A percentile compares a stretch with the other conserved stretches of the same genome.
Conservation (phyloP, 148 eudicot genomes). For the Cornus kousa region DNA sequence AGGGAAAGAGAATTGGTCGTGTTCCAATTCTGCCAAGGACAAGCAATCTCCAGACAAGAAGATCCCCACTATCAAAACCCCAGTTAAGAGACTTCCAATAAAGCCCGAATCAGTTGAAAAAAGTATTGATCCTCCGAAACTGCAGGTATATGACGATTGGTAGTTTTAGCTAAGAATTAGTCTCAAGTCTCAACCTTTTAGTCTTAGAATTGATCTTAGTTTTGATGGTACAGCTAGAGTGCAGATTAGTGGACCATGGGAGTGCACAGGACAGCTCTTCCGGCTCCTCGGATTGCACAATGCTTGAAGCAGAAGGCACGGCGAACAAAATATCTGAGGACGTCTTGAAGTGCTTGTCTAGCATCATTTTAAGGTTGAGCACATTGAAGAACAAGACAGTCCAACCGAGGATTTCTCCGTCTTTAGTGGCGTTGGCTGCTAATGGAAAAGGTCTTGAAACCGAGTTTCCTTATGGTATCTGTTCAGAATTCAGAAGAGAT, state of each 20-base stretch:
- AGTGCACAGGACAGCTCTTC: constrained; percentile 47
- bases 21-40: constrained; percentile 25
- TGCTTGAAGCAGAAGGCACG: constrained; percentile 40
- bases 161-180: not conserved
- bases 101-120: constrained; percentile 41
- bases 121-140: constrained; percentile 24
- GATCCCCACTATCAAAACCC: constrained; percentile 23
- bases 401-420: constrained; percentile 36
- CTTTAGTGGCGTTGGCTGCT: constrained; percentile 33
- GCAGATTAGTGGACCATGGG: constrained; percentile 30
- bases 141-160: constrained; percentile 34
- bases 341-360: constrained; percentile 69
- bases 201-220: constrained; percentile 1
- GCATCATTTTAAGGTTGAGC: constrained; percentile 66
- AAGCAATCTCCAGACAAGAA: constrained; percentile 28
- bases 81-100: constrained; percentile 35
- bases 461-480: constrained; percentile 52
- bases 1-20: constrained; percentile 37
- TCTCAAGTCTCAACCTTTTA: not conserved
- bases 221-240: constrained; percentile 17
- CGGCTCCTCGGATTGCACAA: constrained; percentile 35
- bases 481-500: constrained; percentile 49
- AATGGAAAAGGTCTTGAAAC: constrained; percentile 25
- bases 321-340: constrained; percentile 83
- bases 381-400: constrained; percentile 41